Percentiles rank a stretch among this genome's conserved stretches.
phyloP scores from a whole-genome alignment of 1,284 basidiomycete genomes.

The Rugosomyces carneus region DNA sequence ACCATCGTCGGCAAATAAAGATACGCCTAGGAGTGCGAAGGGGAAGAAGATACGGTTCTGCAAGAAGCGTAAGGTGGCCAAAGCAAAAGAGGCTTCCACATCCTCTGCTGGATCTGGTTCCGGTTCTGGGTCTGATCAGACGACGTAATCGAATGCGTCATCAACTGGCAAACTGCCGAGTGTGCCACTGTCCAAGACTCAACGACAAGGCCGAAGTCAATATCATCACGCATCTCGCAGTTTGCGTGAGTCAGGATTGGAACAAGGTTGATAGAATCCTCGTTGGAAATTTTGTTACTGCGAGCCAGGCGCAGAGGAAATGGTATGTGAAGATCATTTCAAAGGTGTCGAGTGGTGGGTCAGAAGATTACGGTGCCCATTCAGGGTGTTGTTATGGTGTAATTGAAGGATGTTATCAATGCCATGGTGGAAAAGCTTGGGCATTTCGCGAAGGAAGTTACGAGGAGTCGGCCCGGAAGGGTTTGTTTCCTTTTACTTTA shows the following conservation, averaged over 20 bases:
- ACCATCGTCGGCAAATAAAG: background rate
- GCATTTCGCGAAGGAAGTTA: constrained; percentile 81
- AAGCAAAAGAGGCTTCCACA: constrained; percentile 9
- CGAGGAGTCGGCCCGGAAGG: constrained; percentile 94
- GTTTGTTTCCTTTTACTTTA: constrained; percentile 30
- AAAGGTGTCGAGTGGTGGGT: constrained; percentile 76
- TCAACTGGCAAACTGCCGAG: constrained; percentile 91
- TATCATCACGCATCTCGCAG: constrained; percentile 89
- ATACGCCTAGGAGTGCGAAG: constrained; percentile 14
- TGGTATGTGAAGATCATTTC: constrained; percentile 72
- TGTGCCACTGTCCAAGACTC: constrained; percentile 86
- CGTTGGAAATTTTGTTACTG: constrained; percentile 94
- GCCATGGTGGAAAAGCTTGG: constrained; percentile 86
- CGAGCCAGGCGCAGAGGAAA: constrained; percentile 90
- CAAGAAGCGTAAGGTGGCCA: constrained; percentile 13
- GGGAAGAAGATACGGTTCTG: constrained; percentile 21
- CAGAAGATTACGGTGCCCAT: constrained; percentile 97
- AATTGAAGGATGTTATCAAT: constrained; percentile 98
- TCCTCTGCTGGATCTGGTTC: constrained; percentile 8
- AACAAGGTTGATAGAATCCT: constrained; percentile 82
- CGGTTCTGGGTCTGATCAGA: too few species aligned
- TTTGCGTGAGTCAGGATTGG: constrained; percentile 94
- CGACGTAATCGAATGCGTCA: constrained; percentile 77
- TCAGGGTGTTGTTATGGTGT: constrained; percentile 94
- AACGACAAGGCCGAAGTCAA: constrained; percentile 87